phyloP scores from a whole-genome alignment of 192 early-diverging fungal species.

The Helicostylum pulchrum region DNA sequence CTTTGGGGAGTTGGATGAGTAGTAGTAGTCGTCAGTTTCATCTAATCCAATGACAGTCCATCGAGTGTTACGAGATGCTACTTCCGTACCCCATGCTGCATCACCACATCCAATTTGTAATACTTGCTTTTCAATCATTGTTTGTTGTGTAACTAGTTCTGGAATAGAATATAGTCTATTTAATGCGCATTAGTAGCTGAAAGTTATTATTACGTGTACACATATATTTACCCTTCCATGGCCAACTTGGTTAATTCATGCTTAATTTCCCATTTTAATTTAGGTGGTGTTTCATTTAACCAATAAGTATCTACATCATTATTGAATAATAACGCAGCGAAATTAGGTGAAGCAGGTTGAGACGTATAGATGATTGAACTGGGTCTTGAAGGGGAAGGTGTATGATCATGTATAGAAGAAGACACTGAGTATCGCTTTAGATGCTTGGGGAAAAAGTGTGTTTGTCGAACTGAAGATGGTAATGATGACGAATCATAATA shows the following conservation, averaged over 20 bases:
- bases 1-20: slow-evolving; percentile 11
- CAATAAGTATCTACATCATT: slow-evolving; percentile 3
- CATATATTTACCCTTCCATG: slow-evolving; percentile 22
- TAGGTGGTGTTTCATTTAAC: background rate
- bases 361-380: background rate
- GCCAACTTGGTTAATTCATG: slow-evolving; percentile 23
- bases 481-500: background rate
- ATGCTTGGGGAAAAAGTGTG: background rate
- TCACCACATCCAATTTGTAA: slow-evolving; percentile 31
- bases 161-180: slow-evolving; percentile 13
- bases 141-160: slow-evolving; percentile 5
- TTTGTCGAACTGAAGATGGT: background rate
- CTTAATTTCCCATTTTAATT: slow-evolving; percentile 5
- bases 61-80: slow-evolving; percentile 4
- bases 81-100: slow-evolving; percentile 14
- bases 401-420: background rate
- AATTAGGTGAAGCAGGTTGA: slow-evolving; percentile 9
- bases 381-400: slow-evolving; percentile 8
- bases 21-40: slow-evolving; percentile 1
- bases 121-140: slow-evolving; percentile 18
- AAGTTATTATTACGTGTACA: background rate
- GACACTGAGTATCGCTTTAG: slow-evolving; percentile 6
- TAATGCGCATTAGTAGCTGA: background rate
- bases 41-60: slow-evolving; percentile 22
- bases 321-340: slow-evolving; percentile 5